phyloP scores from a whole-genome alignment of 306 rosid species.

The Begonia peltatifolia region DNA sequence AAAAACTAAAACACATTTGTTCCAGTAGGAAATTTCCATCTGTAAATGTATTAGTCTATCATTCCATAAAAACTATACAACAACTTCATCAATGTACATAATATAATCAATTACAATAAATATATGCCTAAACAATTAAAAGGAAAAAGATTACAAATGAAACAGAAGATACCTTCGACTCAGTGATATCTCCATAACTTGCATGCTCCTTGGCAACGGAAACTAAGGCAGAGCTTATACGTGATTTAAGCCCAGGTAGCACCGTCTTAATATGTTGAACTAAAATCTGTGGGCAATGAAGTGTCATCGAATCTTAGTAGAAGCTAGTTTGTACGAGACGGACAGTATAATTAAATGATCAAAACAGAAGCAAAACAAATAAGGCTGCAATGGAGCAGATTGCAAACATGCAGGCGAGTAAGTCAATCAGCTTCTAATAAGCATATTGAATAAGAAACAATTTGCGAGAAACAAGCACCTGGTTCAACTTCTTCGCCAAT shows the following conservation, averaged over 20 bases:
- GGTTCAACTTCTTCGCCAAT: conserved; percentile 27
- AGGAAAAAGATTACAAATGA: neutral
- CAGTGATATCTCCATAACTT: conserved; percentile 20
- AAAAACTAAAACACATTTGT: no score
- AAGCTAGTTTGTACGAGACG: neutral
- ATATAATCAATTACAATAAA: no score
- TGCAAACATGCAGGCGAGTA: neutral
- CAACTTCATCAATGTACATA: no score
- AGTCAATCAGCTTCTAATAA: no score
- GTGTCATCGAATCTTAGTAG: neutral
- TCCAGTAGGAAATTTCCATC: no score
- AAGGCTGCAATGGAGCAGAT: neutral
- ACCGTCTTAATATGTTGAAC: conserved; percentile 26
- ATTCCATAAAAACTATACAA: no score
- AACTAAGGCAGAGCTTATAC: conserved; percentile 14
- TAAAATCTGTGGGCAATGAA: conserved; percentile 17
- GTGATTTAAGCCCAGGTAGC: conserved; percentile 28
- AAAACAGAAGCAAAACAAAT: neutral
- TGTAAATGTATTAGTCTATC: no score
- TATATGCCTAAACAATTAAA: neutral
- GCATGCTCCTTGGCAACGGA: conserved; percentile 14
- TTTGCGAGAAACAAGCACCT: conserved; percentile 9
- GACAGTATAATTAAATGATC: neutral
- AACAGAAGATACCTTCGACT: conserved; percentile 17
- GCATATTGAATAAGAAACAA: neutral